Conservation (phyloP, 148 eudicot genomes). For the Nepenthes mirabilis region DNA sequence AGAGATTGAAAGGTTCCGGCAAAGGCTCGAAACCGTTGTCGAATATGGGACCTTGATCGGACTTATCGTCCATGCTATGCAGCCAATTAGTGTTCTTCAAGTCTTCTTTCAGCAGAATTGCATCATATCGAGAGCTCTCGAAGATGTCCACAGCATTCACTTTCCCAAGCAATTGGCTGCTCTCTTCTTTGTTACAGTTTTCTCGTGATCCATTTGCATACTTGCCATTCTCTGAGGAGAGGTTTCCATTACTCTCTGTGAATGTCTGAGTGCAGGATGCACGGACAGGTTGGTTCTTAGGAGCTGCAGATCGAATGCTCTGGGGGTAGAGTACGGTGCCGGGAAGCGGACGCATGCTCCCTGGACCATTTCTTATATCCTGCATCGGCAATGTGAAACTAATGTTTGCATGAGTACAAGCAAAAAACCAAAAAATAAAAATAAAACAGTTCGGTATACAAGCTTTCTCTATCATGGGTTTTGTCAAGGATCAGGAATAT, state of each 20-base stretch:
- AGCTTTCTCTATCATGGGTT: no score
- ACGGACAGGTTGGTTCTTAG: slow-evolving; percentile 34
- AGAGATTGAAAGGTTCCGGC: slow-evolving; percentile 83
- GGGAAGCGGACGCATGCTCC: slow-evolving; percentile 56
- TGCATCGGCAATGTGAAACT: slow-evolving; percentile 10
- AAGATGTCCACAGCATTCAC: slow-evolving; percentile 55
- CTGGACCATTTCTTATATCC: slow-evolving; percentile 72
- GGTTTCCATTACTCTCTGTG: slow-evolving; percentile 36
- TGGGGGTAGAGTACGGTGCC: slow-evolving; percentile 81
- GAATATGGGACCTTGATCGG: slow-evolving; percentile 64
- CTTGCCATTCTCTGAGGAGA: slow-evolving; percentile 35
- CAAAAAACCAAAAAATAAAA: not conserved
- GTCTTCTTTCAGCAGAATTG: slow-evolving; percentile 82
- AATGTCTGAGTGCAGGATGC: slow-evolving; percentile 37
- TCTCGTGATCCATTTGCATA: slow-evolving; percentile 31
- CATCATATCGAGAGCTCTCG: slow-evolving; percentile 89
- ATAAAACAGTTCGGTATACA: not conserved
- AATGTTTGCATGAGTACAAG: not conserved
- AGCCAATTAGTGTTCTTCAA: slow-evolving; percentile 82
- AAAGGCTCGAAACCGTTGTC: slow-evolving; percentile 73
- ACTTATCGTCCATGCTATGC: slow-evolving; percentile 58
- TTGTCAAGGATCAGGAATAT: no score
- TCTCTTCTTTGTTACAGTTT: slow-evolving; percentile 46
- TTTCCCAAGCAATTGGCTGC: slow-evolving; percentile 39
- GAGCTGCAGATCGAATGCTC: slow-evolving; percentile 65